Percentiles rank a stretch among this genome's conserved stretches.
Conservation (phyloP, 2,329 filamentous ascomycete species). For the Venturiaceae sp. region DNA sequence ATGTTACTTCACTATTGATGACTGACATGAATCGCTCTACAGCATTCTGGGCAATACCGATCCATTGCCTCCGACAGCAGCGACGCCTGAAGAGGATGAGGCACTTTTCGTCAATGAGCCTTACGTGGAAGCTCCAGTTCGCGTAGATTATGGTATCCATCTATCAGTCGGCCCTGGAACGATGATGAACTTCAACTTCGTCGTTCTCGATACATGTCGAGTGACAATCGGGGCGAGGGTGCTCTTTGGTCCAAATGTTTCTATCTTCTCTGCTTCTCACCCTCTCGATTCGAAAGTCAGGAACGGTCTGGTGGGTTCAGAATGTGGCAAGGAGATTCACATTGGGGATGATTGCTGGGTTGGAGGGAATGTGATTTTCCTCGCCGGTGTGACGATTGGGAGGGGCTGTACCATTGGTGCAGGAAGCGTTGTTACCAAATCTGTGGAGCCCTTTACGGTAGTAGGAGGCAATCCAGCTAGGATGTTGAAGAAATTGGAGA, state of each 20-base stretch:
- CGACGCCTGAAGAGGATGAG: slow-evolving; percentile 55
- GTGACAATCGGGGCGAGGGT: slow-evolving; percentile 70
- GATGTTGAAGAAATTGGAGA: not conserved
- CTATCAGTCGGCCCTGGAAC: slow-evolving; percentile 61
- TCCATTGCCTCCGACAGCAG: slow-evolving; percentile 37
- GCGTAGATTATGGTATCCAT: slow-evolving; percentile 70
- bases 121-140: slow-evolving; percentile 61
- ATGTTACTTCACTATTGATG: not conserved
- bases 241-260: slow-evolving; percentile 68
- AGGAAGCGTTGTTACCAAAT: slow-evolving; percentile 73
- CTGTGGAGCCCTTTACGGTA: slow-evolving; percentile 53
- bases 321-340: slow-evolving; percentile 60
- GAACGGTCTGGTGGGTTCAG: slow-evolving; percentile 66
- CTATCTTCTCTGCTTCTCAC: slow-evolving; percentile 65
- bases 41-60: slow-evolving; percentile 56
- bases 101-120: slow-evolving; percentile 53
- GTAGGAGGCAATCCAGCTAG: slow-evolving; percentile 58
- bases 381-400: slow-evolving; percentile 72
- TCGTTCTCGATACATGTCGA: slow-evolving; percentile 65
- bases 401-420: slow-evolving; percentile 65
- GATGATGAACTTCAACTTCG: slow-evolving; percentile 66
- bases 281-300: slow-evolving; percentile 54
- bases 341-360: slow-evolving; percentile 71
- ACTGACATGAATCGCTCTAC: not conserved
- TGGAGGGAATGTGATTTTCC: slow-evolving; percentile 42